A percentile compares a stretch with the other conserved stretches of the same genome.
Evolutionary conservation across 495 filamentous ascomycete species (phyloP).

Genomic region (Neurospora intermedia): DNA sequence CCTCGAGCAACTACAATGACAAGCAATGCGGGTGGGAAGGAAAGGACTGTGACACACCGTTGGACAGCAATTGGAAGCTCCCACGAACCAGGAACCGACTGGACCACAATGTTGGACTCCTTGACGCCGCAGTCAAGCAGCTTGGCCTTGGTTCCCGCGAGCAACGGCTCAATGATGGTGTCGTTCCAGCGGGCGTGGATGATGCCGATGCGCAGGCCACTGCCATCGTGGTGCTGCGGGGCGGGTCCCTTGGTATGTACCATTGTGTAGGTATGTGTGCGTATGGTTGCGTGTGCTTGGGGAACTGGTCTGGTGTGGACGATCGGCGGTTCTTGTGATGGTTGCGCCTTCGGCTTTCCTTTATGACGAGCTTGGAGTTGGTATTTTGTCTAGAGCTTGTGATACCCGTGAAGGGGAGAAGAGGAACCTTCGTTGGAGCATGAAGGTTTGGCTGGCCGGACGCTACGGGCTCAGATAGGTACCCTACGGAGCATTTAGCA

Average conservation of each 20-base stretch:
- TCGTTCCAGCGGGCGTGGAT: conserved; percentile 95
- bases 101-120: conserved; percentile 75
- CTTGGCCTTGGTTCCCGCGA: conserved; percentile 52
- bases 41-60: conserved; percentile 38
- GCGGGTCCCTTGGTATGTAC: conserved; percentile 37
- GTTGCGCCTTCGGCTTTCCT: not conserved
- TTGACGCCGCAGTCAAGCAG: conserved; percentile 58
- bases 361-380: not conserved
- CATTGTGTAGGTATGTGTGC: not conserved
- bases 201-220: conserved; percentile 79
- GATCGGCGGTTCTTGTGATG: not conserved
- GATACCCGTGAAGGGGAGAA: not conserved
- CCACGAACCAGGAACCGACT: conserved; percentile 89
- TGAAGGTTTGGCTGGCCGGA: not conserved
- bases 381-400: not conserved
- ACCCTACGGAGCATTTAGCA: not conserved
- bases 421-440: not conserved
- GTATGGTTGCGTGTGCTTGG: not conserved
- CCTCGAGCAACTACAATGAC: not conserved
- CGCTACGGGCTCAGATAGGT: not conserved
- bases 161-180: conserved; percentile 59
- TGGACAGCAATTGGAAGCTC: conserved; percentile 84
- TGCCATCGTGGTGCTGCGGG: conserved; percentile 49
- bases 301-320: not conserved
- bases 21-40: not conserved